Evolutionary conservation across 2,329 filamentous ascomycete genomes (phyloP), one percentile per base, ranked within the genome.

Genomic region (Huntiella savannae): DNA sequence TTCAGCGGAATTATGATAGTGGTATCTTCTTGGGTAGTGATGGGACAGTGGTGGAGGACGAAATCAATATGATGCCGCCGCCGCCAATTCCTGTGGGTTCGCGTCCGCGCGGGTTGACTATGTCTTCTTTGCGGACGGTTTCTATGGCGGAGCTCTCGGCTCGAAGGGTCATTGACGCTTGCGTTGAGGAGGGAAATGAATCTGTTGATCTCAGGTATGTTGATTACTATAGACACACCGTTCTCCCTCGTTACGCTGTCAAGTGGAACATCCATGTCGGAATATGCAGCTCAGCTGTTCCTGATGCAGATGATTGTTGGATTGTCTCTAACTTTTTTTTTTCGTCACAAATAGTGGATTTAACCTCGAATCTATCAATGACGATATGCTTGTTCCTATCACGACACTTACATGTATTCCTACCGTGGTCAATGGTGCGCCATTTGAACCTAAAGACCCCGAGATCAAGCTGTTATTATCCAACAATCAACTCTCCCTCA

Each of bases 21-120:
- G 77, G 76, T 43, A 70, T 85, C 3, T 84, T 70, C 60, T 68
- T 84, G 62, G 74, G 69, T 3, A 79, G 74, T 51, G 78, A 49
- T 22, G 46, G 45, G 7, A 45, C 43, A 5, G 34, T 44, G 39
- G 34, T 28, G 11, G 28, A 40, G 4, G 48, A 47, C 15, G 48
- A 49, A 6, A 44, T 46, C 11, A 40, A 32, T 4, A 4, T 33
- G 7, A 37, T 44, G 44, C 44, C 44, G 32, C 48, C 48, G 11
- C 48, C 45, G 4, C 19, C 38, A 19, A 4, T 43, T 13, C 40
- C 28, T 4, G 16, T 35, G 11, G 10, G 37, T 35, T 11, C 34
- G 19, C 34, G 48, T 4, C 33, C 40, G 7, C 48, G 48, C 6
- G 43, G 39, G 4, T 17, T 47, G 7, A 49, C 33, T 12, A 16